Conservation (phyloP, 2,329 filamentous ascomycete species). For the Leptographium galeiforme region DNA sequence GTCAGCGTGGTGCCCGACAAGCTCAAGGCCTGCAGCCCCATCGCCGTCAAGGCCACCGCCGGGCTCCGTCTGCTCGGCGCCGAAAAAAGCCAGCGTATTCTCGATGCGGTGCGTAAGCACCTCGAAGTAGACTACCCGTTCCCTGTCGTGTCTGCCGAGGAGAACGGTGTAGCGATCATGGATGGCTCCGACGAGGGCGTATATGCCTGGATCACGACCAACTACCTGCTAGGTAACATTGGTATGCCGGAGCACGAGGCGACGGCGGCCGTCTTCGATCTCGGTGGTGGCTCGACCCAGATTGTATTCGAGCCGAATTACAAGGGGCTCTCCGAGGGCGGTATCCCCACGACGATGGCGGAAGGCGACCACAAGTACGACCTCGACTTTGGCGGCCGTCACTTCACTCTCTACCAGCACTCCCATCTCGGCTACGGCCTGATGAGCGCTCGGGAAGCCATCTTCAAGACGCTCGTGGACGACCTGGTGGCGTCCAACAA, state of each 20-base stretch:
- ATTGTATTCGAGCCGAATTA: conserved; percentile 98
- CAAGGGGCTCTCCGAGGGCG: conserved; percentile 55
- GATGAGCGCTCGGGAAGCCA: conserved; percentile 82
- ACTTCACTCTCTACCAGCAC: conserved; percentile 93
- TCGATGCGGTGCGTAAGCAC: conserved; percentile 69
- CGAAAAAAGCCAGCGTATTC: conserved; percentile 69
- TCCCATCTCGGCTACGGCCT: conserved; percentile 94
- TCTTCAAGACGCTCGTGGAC: conserved; percentile 65
- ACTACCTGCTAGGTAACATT: conserved; percentile 97
- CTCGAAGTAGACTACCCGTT: conserved; percentile 88
- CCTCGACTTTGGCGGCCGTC: conserved; percentile 70
- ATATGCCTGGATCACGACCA: conserved; percentile 97
- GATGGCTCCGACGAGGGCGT: conserved; percentile 94
- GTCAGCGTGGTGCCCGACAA: conserved; percentile 74
- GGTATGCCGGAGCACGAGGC: conserved; percentile 79
- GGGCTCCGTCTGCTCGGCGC: conserved; percentile 76
- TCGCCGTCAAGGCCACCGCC: conserved; percentile 97
- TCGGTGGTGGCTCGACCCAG: conserved; percentile 93
- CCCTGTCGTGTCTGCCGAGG: conserved; percentile 74
- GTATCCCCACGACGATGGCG: conserved; percentile 72
- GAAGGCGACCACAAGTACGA: conserved; percentile 94
- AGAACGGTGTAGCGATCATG: conserved; percentile 91
- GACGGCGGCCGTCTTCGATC: conserved; percentile 89
- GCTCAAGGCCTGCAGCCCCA: conserved; percentile 79
- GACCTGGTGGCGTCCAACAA: conserved; percentile 53